These are phyloP conservation scores for Amanita exitialis DNA, from an alignment of 768 basidiomycete genomes.

Conservation along the genomic window DNA sequence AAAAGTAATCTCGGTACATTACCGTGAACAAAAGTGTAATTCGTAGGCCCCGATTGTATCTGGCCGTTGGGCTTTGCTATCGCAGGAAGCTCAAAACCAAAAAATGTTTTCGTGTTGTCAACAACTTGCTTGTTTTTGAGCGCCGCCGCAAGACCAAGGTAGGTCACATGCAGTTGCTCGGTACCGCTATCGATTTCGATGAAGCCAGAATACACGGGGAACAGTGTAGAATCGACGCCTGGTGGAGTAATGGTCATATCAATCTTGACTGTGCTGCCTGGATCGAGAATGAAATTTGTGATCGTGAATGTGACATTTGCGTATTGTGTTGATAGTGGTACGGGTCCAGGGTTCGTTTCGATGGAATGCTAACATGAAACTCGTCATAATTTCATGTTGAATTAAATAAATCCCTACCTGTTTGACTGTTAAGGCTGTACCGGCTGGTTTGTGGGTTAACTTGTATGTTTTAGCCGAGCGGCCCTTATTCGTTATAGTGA, in stretches of 20 bases:
- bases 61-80: slow-evolving; percentile 31
- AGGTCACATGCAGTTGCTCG: slow-evolving; percentile 27
- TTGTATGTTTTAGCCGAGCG: slow-evolving; percentile 25
- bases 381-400: background rate
- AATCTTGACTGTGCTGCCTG: slow-evolving; percentile 25
- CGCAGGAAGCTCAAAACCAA: slow-evolving; percentile 33
- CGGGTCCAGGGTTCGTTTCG: slow-evolving; percentile 30
- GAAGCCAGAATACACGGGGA: slow-evolving; percentile 49
- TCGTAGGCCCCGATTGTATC: slow-evolving; percentile 26
- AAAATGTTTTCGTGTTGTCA: slow-evolving; percentile 35
- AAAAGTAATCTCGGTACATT: slow-evolving; percentile 32
- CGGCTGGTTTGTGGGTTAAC: slow-evolving; percentile 35
- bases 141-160: slow-evolving; percentile 26
- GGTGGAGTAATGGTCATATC: slow-evolving; percentile 33
- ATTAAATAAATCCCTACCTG: slow-evolving; percentile 13
- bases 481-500: slow-evolving; percentile 37
- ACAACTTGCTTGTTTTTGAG: slow-evolving; percentile 34
- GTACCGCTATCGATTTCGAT: slow-evolving; percentile 26
- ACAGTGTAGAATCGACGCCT: slow-evolving; percentile 28
- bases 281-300: slow-evolving; percentile 27
- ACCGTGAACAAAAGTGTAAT: slow-evolving; percentile 34
- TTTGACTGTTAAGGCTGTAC: slow-evolving; percentile 29
- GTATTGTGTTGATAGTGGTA: slow-evolving; percentile 28
- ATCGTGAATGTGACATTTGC: slow-evolving; percentile 34
- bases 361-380: slow-evolving; percentile 17